Base-by-base conservation (phyloP, 768 basidiomycete species). In the Rhodotorula graminis region DNA sequence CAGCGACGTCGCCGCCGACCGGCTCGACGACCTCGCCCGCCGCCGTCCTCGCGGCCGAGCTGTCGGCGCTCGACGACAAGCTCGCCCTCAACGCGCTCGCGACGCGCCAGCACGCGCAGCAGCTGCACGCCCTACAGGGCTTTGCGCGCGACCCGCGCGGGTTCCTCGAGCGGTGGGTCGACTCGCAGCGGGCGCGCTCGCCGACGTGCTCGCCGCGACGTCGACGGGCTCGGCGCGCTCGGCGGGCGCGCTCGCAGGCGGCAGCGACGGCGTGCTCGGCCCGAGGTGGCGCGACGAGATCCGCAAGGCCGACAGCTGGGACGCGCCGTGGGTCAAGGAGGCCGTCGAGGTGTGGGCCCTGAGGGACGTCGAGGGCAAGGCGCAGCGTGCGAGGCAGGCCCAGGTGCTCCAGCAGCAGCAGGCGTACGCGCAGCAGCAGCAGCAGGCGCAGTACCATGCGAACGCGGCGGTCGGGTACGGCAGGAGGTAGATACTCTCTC, bases 261-360 rank as follows among this genome's bases (percentile, higher is more conserved):
- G 21, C 2, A 12, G 8, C 47, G 42, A 62, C 33, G 2, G 9
- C 37, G n/a, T 42, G 3, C 37, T 31, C 21, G 52, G 56, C 21
- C 21, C 61, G 14, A 11, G 47, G 23, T 49, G 61, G 47, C 7
- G 47, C 21, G 47, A 50, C 47, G 47, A 49, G 31, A 19, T 62
- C 49, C 61, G 61, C 37, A 25, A 11, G 11, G 12, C 33, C 6
- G 49, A 44, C 21, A 53, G 21, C 21, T 65, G 42, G 42, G 63
- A 61, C 21, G 46, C 25, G 0, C 63, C 64, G 29, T 73, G 72
- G 72, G 67, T 73, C n/a, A 47, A 61, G 15, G 72, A 73, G 27
- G 72, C 67, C 18, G 67, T 52, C 23, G 66, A 37, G 4, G 42
- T 61, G 7, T 52, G 47, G 61, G 49, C 29, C 9, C 18, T 29